Evolutionary conservation across 176 grass and related monocot species (phyloP), one percentile per base, ranked within the genome.

Genomic region (Musa schizocarpa): DNA sequence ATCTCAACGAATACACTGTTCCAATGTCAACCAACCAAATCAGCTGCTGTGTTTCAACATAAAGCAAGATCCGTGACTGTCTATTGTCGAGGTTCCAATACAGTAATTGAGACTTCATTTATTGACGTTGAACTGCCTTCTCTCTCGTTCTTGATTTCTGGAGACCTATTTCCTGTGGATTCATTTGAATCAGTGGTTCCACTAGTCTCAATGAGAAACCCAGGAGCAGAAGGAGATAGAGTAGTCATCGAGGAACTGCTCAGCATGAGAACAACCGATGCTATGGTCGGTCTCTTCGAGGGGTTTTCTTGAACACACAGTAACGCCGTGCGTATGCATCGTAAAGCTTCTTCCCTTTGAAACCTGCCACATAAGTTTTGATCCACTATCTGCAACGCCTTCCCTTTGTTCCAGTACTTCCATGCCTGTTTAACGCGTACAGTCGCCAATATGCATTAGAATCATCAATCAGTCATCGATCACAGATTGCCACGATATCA

Each of bases 291-390:
- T 49, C 78, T 54, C 27, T 69, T 21, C 3, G 19, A 70, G 2
- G 67, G 50, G 24, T 73, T 54, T 19, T 72, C 52, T 70, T 80
- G 78, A 20, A 72, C 78, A 3, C 78, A 80, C 16, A 80, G 78
- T 59, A 80, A 72, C 51, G 67, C 78, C 13, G 58, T 72, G 57
- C 71, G 66, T 70, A 80, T 27, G 71, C 78, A 80, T 80, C 61
- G 72, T 6, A 43, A 71, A 13, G 61, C 23, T 34, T 80, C 78
- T 80, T 80, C 78, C 57, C 12, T 62, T 19, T 58, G n/a, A 27
- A 70, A 80, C 50, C 54, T 19, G 58, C 50, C 78, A 54, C 71
- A 26, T 14, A 80, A 53, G n/a, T 20, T 79, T 54, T 63, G 63
- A 69, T 79, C 77, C 13, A 68, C 54, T 9, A 69, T 11, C 27